Evolutionary conservation across 345 rosid genomes (phyloP).

Genomic region (Linum tenue): DNA sequence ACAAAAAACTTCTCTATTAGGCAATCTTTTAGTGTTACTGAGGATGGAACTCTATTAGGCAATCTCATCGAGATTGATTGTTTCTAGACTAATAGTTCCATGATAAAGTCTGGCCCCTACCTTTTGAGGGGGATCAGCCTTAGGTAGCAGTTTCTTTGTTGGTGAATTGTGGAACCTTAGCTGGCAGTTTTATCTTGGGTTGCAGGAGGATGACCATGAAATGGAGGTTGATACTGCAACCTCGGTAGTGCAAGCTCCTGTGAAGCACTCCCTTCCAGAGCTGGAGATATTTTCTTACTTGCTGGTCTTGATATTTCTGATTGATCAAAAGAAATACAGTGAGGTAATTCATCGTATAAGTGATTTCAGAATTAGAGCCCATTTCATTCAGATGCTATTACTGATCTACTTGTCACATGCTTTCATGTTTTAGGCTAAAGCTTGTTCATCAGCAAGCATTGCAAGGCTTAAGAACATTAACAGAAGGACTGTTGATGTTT

Average conservation of each 20-base stretch:
- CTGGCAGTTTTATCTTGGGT: background rate
- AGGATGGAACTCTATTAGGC: background rate
- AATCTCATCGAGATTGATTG: background rate
- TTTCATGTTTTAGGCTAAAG: conserved; percentile 55
- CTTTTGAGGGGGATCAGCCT: no score
- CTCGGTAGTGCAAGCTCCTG: conserved; percentile 39
- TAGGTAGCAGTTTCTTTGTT: background rate
- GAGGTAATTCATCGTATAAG: conserved; percentile 34
- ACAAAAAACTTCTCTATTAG: no score
- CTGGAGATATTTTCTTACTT: conserved; percentile 67
- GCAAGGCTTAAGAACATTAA: conserved; percentile 55
- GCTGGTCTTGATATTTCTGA: conserved; percentile 61
- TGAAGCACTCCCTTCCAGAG: conserved; percentile 55
- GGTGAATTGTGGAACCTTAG: background rate
- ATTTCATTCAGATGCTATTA: background rate
- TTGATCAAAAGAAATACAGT: conserved; percentile 60
- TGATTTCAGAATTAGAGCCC: background rate
- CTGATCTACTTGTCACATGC: background rate
- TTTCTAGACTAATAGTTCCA: background rate
- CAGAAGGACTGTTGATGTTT: conserved; percentile 69
- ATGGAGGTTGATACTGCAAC: conserved; percentile 87
- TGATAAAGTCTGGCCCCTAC: no score
- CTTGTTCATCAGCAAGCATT: conserved; percentile 74
- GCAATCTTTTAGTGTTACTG: no score
- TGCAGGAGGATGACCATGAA: conserved; percentile 63